Percentiles rank a stretch among this genome's conserved stretches.
These are phyloP conservation scores for Graphilbum sp. DNA, from an alignment of 2,329 filamentous ascomycete genomes.

Conservation along the genomic window DNA sequence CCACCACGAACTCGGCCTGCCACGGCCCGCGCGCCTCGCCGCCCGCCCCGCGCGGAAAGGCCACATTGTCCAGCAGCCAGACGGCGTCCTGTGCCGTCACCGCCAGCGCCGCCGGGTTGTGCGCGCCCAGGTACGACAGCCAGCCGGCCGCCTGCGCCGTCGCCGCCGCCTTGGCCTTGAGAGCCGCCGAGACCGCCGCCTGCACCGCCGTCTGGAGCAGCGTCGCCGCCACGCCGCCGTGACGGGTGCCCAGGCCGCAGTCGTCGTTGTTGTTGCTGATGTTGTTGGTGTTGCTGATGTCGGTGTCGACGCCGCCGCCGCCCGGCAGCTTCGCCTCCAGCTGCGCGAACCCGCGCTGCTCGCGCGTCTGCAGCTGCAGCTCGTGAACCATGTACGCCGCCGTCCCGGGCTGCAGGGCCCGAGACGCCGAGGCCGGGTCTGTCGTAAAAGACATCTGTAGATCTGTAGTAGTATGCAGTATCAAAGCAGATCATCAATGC, in stretches of 20 bases:
- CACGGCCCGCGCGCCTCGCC: constrained; percentile 35
- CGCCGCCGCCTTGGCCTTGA: not conserved
- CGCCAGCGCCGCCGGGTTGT: constrained; percentile 41
- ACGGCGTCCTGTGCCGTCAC: constrained; percentile 54
- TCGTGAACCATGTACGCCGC: constrained; percentile 12
- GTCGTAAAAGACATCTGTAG: not conserved
- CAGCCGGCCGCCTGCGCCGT: constrained; percentile 18
- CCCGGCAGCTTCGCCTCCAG: constrained; percentile 28
- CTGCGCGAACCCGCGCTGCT: constrained; percentile 29
- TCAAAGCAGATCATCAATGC: too few relatives aligned
- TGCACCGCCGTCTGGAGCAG: too few relatives aligned
- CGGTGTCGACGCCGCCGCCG: constrained; percentile 3
- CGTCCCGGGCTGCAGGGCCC: not conserved
- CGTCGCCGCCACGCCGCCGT: constrained; percentile 2
- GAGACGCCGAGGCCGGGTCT: not conserved
- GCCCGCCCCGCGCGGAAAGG: constrained; percentile 38
- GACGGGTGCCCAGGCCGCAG: too few relatives aligned
- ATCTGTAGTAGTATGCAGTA: too few relatives aligned
- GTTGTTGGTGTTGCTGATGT: constrained; percentile 7
- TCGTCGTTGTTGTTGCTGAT: not conserved
- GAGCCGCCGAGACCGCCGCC: too few relatives aligned
- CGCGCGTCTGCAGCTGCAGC: constrained; percentile 32
- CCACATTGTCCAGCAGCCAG: constrained; percentile 85
- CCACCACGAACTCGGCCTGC: constrained; percentile 71
- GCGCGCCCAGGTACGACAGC: constrained; percentile 32